Base-by-base conservation (phyloP, 441 rosid genomes). In the Pelargonium myrrhifolium region DNA sequence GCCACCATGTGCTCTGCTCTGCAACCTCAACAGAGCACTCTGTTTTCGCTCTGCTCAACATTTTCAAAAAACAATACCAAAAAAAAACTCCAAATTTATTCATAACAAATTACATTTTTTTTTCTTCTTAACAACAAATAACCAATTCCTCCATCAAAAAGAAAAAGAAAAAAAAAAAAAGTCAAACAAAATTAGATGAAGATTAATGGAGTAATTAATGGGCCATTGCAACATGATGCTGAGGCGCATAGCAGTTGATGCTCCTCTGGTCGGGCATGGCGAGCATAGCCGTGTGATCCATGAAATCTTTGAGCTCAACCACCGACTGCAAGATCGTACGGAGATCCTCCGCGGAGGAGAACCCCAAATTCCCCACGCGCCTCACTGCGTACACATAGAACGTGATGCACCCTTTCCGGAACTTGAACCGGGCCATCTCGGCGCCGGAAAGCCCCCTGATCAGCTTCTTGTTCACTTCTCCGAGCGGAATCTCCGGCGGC, bases 271-370 rank as follows among this genome's bases (percentile, higher is more conserved):
- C 83, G 68, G 97, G 96, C 93, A 85, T 85, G 26, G 95, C 97
- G 0, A 93, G 86, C 95, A 90, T 90, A 4, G 95, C 86, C 11
- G 97, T 93, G 68, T 93, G 97, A 82, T 93, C 99, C 87, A 93
- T 79, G 84, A 93, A 93, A 79, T 93, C 97, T 61, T 89, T 89
- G 40, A 93, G 88, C 39, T 85, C 82, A 43, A 86, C 89, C 72
- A 93, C 98, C 45, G 98, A 90, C 68, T 93, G 85, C 42, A 93
- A 77, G 22, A 93, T 83, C 35, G 78, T 75, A 72, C 91, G 85
- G 31, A 93, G 74, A 66, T 93, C 99, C 69, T 89, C 90, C 9
- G 88, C 92, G 39, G 85, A 80, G 39, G 81, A 74, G 53, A 93
- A 93, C 0, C 95, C 96, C 21, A 78, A 9, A 20, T 26, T 73